Percentiles rank a stretch among this genome's conserved stretches.
Evolutionary conservation across 441 rosid species (phyloP).

Genomic region (Metrosideros polymorpha): DNA sequence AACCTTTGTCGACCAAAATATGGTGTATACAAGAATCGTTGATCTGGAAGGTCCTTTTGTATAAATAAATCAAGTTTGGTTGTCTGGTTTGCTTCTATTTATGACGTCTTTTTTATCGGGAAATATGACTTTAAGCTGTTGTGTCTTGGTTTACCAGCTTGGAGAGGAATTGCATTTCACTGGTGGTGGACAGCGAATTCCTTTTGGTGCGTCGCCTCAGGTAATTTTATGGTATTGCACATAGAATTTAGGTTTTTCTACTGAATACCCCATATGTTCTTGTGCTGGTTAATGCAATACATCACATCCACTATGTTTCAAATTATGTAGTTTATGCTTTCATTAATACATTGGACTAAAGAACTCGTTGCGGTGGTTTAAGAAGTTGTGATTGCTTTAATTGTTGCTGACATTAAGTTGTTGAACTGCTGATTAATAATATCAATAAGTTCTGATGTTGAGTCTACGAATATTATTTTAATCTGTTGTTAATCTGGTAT

Average conservation of each 20-base stretch:
- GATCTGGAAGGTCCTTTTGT: neutral
- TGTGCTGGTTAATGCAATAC: neutral
- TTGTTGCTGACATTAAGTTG: neutral
- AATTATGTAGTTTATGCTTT: neutral
- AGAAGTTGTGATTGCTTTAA: neutral
- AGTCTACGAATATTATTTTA: neutral
- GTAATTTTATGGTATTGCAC: conserved; percentile 20
- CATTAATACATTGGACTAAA: neutral
- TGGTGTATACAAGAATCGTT: neutral
- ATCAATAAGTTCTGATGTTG: neutral
- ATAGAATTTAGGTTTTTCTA: neutral
- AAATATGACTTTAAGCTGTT: neutral
- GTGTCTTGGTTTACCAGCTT: conserved; percentile 39
- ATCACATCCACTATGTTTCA: neutral
- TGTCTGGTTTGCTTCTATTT: conserved; percentile 1
- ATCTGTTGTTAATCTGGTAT: neutral
- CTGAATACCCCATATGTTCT: neutral
- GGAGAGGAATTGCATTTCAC: conserved; percentile 80
- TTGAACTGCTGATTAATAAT: neutral
- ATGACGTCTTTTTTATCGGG: neutral
- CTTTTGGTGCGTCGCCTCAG: conserved; percentile 98
- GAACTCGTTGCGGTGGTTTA: neutral
- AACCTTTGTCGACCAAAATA: neutral
- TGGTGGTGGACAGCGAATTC: conserved; percentile 83
- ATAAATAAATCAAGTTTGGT: neutral